phyloP scores from a whole-genome alignment of 2,329 filamentous ascomycete species.

The Stachybotrys echinatus region DNA sequence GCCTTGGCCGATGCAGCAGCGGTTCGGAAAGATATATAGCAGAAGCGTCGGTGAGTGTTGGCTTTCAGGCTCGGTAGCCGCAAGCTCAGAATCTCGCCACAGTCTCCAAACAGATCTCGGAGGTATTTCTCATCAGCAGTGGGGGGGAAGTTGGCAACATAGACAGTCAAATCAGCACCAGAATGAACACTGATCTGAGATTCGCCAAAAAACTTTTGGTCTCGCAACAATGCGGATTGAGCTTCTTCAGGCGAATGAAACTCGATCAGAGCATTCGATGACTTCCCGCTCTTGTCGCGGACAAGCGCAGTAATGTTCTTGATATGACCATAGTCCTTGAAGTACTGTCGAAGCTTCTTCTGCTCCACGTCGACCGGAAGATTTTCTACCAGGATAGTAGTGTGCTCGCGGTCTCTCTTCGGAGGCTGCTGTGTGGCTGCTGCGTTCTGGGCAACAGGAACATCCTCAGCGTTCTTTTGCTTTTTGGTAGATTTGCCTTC shows the following conservation, averaged over 20 bases:
- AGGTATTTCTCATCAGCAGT: slow-evolving; percentile 67
- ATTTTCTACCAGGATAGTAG: slow-evolving; percentile 75
- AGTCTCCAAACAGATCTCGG: slow-evolving; percentile 62
- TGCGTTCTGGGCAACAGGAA: slow-evolving; percentile 14
- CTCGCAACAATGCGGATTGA: slow-evolving; percentile 70
- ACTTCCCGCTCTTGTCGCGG: slow-evolving; percentile 53
- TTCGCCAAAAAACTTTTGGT: slow-evolving; percentile 74
- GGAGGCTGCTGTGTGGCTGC: slow-evolving; percentile 24
- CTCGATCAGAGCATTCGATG: slow-evolving; percentile 73
- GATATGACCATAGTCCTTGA: slow-evolving; percentile 83
- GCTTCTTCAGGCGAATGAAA: slow-evolving; percentile 79
- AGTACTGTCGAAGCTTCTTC: slow-evolving; percentile 78
- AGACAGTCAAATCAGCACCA: slow-evolving; percentile 76
- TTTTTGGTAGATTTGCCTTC: slow-evolving; percentile 58
- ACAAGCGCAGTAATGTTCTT: slow-evolving; percentile 66
- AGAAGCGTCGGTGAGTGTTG: slow-evolving; percentile 86
- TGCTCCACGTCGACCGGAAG: slow-evolving; percentile 66
- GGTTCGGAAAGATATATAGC: slow-evolving; percentile 85
- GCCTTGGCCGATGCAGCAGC: slow-evolving; percentile 64
- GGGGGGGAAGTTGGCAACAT: slow-evolving; percentile 84
- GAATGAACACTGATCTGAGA: slow-evolving; percentile 68
- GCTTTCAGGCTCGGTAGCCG: slow-evolving; percentile 89
- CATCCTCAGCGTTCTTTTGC: slow-evolving; percentile 42
- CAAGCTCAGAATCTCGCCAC: slow-evolving; percentile 77
- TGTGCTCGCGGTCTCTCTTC: slow-evolving; percentile 86